Conservation (phyloP, 164 flowering plant species). For the Houttuynia cordata region DNA sequence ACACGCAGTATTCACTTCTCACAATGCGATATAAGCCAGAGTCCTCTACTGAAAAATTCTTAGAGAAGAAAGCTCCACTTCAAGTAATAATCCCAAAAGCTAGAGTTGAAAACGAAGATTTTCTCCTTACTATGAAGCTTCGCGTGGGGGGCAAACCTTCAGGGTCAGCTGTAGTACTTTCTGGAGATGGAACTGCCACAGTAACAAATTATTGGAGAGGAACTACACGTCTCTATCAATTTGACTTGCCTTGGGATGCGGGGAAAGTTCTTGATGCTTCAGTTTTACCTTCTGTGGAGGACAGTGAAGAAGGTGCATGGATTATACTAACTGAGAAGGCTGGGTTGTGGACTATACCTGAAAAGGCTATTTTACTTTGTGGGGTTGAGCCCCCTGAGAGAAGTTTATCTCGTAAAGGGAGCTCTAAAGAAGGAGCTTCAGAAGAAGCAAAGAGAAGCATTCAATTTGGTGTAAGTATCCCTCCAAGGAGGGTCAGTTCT, state of each 20-base stretch:
- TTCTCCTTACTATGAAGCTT: conserved; percentile 75
- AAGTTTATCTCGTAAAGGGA: conserved; percentile 85
- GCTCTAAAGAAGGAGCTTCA: conserved; percentile 67
- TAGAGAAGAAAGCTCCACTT: conserved; percentile 79
- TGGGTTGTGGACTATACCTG: conserved; percentile 96
- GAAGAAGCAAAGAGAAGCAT: conserved; percentile 56
- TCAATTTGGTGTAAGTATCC: conserved; percentile 35
- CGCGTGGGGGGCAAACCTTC: conserved; percentile 89
- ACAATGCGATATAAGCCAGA: conserved; percentile 70
- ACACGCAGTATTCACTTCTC: conserved; percentile 79
- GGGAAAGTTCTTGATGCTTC: conserved; percentile 96
- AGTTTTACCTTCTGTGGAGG: conserved; percentile 61
- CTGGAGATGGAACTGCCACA: conserved; percentile 96
- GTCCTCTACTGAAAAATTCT: conserved; percentile 25
- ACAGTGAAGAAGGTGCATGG: conserved; percentile 80
- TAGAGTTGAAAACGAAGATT: conserved; percentile 76
- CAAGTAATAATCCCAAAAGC: conserved; percentile 92
- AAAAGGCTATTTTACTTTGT: conserved; percentile 78
- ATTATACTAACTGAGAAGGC: conserved; percentile 86
- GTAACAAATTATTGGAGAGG: conserved; percentile 57
- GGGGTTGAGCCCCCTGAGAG: conserved; percentile 93
- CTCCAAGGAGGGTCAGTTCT: conserved; percentile 66
- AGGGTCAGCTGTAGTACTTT: conserved; percentile 73
- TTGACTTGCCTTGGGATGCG: conserved; percentile 89
- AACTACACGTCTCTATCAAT: conserved; percentile 67